phyloP scores from a whole-genome alignment of 1,284 basidiomycete genomes.

The Ceratobasidium theobromae region DNA sequence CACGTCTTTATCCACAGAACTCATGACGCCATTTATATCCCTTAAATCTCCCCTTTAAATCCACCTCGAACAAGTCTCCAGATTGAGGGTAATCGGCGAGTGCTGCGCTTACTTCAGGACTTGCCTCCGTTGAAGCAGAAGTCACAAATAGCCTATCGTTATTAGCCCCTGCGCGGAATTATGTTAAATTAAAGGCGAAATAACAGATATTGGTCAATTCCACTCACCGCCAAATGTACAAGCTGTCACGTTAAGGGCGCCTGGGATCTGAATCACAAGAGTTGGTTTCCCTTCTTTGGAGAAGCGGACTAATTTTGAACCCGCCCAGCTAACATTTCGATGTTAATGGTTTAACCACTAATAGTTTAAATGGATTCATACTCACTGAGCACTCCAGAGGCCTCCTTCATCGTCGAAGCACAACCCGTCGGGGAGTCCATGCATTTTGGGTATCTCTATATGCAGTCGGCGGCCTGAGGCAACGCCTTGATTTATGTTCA shows the following conservation, averaged over 20 bases:
- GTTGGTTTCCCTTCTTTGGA: conserved; percentile 26
- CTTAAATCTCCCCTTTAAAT: conserved; percentile 56
- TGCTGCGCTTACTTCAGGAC: conserved; percentile 34
- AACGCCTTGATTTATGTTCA: background rate
- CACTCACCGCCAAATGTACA: conserved; percentile 65
- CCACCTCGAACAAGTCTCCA: conserved; percentile 62
- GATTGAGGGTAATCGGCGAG: conserved; percentile 56
- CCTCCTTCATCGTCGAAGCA: conserved; percentile 65
- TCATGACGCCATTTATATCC: conserved; percentile 43
- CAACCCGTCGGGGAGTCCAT: conserved; percentile 52
- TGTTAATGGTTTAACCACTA: background rate
- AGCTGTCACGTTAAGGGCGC: conserved; percentile 60
- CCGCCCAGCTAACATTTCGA: conserved; percentile 15
- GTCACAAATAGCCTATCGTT: conserved; percentile 66
- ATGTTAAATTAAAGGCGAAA: background rate
- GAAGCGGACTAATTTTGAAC: conserved; percentile 21
- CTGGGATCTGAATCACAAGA: conserved; percentile 58
- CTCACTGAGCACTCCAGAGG: conserved; percentile 66
- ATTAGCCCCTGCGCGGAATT: conserved; percentile 51
- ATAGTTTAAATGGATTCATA: conserved; percentile 29
- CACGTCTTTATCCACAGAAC: conserved; percentile 16
- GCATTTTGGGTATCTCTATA: conserved; percentile 57
- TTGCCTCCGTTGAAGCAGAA: conserved; percentile 49
- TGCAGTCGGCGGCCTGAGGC: conserved; percentile 58
- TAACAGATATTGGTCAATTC: background rate